A percentile compares a stretch with the other conserved stretches of the same genome.
phyloP scores from a whole-genome alignment of 148 eudicot genomes.

The Fagopyrum homotropicum region DNA sequence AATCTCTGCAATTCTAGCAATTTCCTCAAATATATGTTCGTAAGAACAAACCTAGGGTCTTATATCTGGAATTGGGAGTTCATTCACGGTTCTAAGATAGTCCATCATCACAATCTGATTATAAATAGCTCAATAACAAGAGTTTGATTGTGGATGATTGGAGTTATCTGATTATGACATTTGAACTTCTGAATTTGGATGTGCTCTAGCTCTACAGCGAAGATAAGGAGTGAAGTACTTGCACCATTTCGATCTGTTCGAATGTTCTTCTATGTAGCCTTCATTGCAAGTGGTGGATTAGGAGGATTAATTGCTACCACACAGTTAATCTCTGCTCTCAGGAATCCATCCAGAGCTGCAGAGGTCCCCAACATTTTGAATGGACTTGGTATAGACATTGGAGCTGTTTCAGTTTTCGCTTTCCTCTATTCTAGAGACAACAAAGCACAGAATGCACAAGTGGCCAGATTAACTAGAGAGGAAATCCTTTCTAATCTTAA shows the following conservation, averaged over 20 bases:
- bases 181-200: not conserved
- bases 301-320: slow-evolving; percentile 75
- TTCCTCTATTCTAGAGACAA: slow-evolving; percentile 75
- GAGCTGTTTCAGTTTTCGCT: slow-evolving; percentile 71
- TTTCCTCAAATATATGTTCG: not conserved
- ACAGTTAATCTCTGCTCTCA: slow-evolving; percentile 58
- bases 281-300: slow-evolving; percentile 73
- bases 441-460: slow-evolving; percentile 68
- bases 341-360: slow-evolving; percentile 65
- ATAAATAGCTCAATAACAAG: too few relatives aligned
- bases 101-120: not conserved
- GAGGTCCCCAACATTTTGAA: slow-evolving; percentile 52
- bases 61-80: not conserved
- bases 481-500: slow-evolving; percentile 78
- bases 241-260: slow-evolving; percentile 89
- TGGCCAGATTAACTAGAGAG: slow-evolving; percentile 80
- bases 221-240: slow-evolving; percentile 92
- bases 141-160: too few relatives aligned
- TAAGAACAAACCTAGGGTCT: not conserved
- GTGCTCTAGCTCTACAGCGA: slow-evolving; percentile 65
- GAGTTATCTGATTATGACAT: not conserved
- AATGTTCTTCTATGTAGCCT: slow-evolving; percentile 95
- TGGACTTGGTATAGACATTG: slow-evolving; percentile 80
- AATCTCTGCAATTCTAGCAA: not conserved
- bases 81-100: not conserved